Base-by-base conservation (phyloP, 129 eudicot species). In the Mikania micrantha region DNA sequence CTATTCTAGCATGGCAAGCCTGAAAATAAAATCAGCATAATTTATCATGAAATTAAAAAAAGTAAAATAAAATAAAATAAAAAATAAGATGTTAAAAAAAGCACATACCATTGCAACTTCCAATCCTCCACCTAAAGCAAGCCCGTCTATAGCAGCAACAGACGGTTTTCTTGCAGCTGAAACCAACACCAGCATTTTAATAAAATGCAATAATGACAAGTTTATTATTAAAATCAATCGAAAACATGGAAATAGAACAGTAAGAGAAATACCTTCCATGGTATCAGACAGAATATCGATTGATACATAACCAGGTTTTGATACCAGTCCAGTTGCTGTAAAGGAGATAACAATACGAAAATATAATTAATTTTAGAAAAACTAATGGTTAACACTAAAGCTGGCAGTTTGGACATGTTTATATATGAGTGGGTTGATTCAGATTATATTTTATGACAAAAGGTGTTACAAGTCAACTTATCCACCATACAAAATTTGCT, bases 61-160 rank as follows among this genome's bases (percentile, higher is more conserved):
- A 25, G 36, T 4, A 1, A 54, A 6, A 40, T 34, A 2, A 41
- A 24, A 59, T 40, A 20, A 12, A 22, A 49, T 48, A 8, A 4
- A 9, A 22, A 40, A 59, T 40, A 20, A 12, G 32, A 49, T 48
- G 5, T 2, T 5, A 22, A 40, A 3, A 24, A 1, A 21, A 66
- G 12, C 45, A 47, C 92, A 42, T 77, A 94, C 99, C 99, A 94
- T 94, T 52, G 99, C 99, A 75, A 94, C 95, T 69, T 94, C 99
- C 73, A 94, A 64, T 50, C 99, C 99, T 75, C 99, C 99, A 66
- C 99, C 99, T 66, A 89, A 83, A 32, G 99, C 97, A 70, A 89
- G 95, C 49, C 99, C 99, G 25, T 94, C 99, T 66, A 94, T 87
- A 61, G 99, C 99, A 74, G 99, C 99, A 27, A 94, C 95, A 28